Conservation (phyloP, 768 basidiomycete species). For the Amanita phalloides region DNA sequence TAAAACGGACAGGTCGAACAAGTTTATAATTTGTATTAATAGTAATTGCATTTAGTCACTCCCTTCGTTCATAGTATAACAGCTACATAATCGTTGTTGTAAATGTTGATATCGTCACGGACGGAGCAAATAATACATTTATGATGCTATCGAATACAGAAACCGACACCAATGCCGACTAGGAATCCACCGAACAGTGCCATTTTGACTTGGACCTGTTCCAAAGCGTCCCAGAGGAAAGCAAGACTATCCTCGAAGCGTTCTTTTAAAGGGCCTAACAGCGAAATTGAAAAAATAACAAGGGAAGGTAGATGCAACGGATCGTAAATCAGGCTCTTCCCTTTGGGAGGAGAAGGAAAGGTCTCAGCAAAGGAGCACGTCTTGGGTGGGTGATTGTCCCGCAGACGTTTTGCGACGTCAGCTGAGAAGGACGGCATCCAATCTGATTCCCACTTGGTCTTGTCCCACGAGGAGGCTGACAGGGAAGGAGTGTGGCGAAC, state of each 20-base stretch:
- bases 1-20: background rate
- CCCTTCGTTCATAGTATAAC: background rate
- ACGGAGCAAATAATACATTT: background rate
- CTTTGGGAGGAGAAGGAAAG: background rate
- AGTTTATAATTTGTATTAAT: background rate
- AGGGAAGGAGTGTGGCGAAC: background rate
- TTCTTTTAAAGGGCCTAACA: conserved; percentile 34
- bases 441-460: conserved; percentile 56
- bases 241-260: conserved; percentile 1
- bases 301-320: conserved; percentile 61
- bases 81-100: background rate
- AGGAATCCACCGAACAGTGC: conserved; percentile 28
- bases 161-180: conserved; percentile 26
- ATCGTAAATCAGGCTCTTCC: conserved; percentile 29
- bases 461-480: conserved; percentile 34
- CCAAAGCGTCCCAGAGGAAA: conserved; percentile 9
- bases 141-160: background rate
- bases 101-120: background rate
- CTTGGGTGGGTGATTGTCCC: conserved; percentile 16
- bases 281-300: conserved; percentile 47
- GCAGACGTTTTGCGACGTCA: conserved; percentile 43
- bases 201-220: conserved; percentile 18
- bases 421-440: conserved; percentile 52
- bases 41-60: background rate
- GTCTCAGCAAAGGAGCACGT: conserved; percentile 1